phyloP scores from a whole-genome alignment of 78 protist genomes.

The Mastigamoeba balamuthi region DNA sequence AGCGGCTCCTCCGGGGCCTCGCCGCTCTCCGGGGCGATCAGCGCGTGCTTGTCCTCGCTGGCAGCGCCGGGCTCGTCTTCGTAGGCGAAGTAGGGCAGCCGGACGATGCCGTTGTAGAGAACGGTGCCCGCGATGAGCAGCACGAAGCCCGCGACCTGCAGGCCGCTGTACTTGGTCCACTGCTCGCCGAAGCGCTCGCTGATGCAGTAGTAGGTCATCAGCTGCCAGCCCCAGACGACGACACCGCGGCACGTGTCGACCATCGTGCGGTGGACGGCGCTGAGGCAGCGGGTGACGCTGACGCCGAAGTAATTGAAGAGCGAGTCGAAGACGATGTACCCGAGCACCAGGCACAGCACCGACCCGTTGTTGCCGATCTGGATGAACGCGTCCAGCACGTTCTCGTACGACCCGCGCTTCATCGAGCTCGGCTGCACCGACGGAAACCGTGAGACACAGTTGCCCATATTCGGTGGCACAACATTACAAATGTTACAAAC shows the following conservation, averaged over 20 bases:
- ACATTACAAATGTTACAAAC: too few species aligned
- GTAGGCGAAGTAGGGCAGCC: neutral
- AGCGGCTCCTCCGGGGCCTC: too few species aligned
- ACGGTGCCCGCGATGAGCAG: neutral
- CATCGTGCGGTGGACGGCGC: neutral
- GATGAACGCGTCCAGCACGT: neutral
- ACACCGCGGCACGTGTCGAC: neutral
- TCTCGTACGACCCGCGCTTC: too few species aligned
- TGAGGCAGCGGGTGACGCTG: neutral
- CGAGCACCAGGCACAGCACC: neutral
- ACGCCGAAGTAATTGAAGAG: neutral
- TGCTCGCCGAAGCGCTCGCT: neutral
- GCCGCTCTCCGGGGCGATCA: too few species aligned
- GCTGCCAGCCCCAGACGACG: neutral
- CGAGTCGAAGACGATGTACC: neutral
- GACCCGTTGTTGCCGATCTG: neutral
- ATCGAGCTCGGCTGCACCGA: too few species aligned
- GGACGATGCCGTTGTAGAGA: neutral
- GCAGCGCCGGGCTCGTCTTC: too few species aligned
- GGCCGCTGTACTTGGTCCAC: neutral
- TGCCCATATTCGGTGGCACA: too few species aligned
- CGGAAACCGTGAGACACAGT: too few species aligned
- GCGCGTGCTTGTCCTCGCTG: too few species aligned
- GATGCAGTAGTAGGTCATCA: too few species aligned
- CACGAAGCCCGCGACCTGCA: neutral